Evolutionary conservation across 768 basidiomycete species (phyloP).

Genomic region (Amanita jacksonii): DNA sequence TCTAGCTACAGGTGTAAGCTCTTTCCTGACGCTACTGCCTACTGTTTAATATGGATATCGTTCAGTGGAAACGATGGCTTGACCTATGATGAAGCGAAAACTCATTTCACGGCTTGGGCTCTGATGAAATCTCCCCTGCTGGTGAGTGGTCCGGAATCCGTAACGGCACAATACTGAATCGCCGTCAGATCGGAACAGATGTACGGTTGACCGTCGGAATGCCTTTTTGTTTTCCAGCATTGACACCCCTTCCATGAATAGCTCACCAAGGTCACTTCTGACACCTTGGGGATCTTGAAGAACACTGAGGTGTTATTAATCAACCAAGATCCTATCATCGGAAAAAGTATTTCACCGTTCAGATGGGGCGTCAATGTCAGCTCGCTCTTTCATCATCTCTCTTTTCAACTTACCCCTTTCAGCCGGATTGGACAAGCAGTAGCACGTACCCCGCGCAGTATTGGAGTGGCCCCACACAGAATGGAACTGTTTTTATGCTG

Average conservation of each 20-base stretch:
- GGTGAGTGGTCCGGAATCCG: constrained; percentile 14
- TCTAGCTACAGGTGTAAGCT: constrained; percentile 38
- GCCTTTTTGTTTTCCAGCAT: not conserved
- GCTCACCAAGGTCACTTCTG: constrained; percentile 41
- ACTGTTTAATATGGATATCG: too few relatives aligned
- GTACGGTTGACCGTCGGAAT: constrained; percentile 22
- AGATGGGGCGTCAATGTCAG: constrained; percentile 58
- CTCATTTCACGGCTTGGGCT: constrained; percentile 68
- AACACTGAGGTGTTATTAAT: constrained; percentile 60
- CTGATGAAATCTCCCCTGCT: constrained; percentile 57
- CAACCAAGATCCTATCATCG: constrained; percentile 57
- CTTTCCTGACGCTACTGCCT: too few relatives aligned
- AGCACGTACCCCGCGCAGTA: constrained; percentile 48
- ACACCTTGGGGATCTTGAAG: constrained; percentile 45
- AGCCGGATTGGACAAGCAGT: constrained; percentile 31
- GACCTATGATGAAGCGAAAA: constrained; percentile 52
- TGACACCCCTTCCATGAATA: constrained; percentile 13
- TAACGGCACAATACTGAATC: not conserved
- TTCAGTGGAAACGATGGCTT: constrained; percentile 55
- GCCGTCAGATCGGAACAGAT: constrained; percentile 39
- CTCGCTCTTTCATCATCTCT: not conserved
- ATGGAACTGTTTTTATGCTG: constrained; percentile 57
- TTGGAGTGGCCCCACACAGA: constrained; percentile 53
- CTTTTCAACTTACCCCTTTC: not conserved
- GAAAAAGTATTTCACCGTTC: constrained; percentile 56